phyloP scores from a whole-genome alignment of 495 filamentous ascomycete species.

The Chaetomium fimeti region DNA sequence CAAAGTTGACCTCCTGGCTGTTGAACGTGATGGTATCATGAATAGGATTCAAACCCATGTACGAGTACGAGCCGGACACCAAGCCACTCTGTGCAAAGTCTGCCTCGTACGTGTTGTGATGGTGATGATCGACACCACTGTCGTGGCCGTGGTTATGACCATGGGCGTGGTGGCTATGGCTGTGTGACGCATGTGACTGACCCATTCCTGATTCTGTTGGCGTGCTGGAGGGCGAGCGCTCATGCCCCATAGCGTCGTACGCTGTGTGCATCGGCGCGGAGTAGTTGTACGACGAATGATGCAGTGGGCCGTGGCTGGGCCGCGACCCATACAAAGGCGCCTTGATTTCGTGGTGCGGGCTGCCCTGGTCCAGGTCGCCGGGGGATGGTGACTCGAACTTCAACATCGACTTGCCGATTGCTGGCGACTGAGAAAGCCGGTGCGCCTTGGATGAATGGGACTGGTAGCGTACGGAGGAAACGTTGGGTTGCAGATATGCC shows the following conservation, averaged over 20 bases:
- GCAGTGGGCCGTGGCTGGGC: slow-evolving; percentile 19
- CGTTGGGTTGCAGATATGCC: slow-evolving; percentile 48
- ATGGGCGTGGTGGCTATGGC: slow-evolving; percentile 5
- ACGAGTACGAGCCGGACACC: slow-evolving; percentile 43
- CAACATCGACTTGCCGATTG: slow-evolving; percentile 38
- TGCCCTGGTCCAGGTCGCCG: slow-evolving; percentile 32
- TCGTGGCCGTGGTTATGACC: slow-evolving; percentile 18
- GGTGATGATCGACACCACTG: not conserved
- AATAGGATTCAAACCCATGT: slow-evolving; percentile 43
- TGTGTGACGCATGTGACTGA: slow-evolving; percentile 15
- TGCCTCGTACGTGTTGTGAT: slow-evolving; percentile 28
- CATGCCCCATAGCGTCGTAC: slow-evolving; percentile 36
- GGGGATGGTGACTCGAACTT: slow-evolving; percentile 40
- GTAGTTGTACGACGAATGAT: slow-evolving; percentile 26
- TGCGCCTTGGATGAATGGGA: slow-evolving; percentile 27
- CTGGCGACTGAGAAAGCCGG: slow-evolving; percentile 31
- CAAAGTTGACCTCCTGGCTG: slow-evolving; percentile 67
- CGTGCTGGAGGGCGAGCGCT: slow-evolving; percentile 39
- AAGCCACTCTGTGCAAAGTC: slow-evolving; percentile 43
- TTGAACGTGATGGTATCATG: slow-evolving; percentile 63
- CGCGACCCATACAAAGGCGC: slow-evolving; percentile 28
- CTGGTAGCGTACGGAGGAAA: slow-evolving; percentile 45
- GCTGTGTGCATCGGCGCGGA: slow-evolving; percentile 36
- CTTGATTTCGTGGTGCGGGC: slow-evolving; percentile 30
- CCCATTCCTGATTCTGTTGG: slow-evolving; percentile 26